Base-by-base conservation (phyloP, 345 rosid species). In the Pugionium dolabratum region DNA sequence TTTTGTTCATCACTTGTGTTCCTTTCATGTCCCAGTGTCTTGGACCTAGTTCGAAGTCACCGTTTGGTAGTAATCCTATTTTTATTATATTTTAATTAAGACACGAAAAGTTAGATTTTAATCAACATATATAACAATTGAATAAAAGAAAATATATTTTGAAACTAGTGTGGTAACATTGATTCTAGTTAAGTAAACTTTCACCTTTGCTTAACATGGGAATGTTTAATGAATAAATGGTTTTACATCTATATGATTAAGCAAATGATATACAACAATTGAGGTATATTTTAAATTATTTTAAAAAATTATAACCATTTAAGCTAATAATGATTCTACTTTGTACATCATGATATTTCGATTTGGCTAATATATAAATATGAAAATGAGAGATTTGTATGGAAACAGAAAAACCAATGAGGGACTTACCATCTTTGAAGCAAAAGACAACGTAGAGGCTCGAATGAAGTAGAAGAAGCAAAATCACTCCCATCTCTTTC, bases 41-140 rank as follows among this genome's bases (percentile, higher is more conserved):
- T 11, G 96, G 97, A 1, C 83, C 88, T 0, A 30, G 59, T 76
- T 88, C 97, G 49, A 91, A 91, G 78, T 84, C 74, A 4, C 96
- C 97, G 58, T 91, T 91, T 1, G 86, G 93, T 45, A 91, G 8
- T n/a, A 91, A 33, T 0, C 97, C 96, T 88, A 80, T 60, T 26
- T 58, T 62, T 52, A 3, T 31, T 68, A 18, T 18, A 18, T 68
- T 7, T 27, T 4, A 6, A 7, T 35, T 6, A 8, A n/a, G 62
- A 4, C 10, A 25, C 2, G 0, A 37, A n/a, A 26, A 6, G 44
- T 34, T 26, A 49, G 27, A 36, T 5, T 18, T 10, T 1, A 51
- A 18, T 42, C 10, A 42, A 30, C 7, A 36, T 51, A 5, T 51
- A 36, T 50, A 9, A 9, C 35, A 50, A 4, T 5, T 9, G 32